Base-by-base conservation (phyloP, 805 yeast species). In the Wickerhamiella kurtzmanii region DNA sequence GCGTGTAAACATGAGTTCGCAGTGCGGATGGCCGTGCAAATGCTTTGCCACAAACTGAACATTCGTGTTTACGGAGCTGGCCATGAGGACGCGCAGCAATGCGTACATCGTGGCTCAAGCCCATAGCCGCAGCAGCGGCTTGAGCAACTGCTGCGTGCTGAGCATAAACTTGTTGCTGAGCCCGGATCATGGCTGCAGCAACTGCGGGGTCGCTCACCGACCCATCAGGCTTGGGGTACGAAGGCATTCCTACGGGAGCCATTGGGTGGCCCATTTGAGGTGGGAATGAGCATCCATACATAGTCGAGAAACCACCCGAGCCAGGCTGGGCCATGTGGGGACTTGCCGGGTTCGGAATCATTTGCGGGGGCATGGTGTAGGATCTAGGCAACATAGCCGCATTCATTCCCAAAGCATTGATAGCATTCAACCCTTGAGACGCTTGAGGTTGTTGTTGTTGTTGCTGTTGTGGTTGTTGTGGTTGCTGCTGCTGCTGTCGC, bases 1-100 rank as follows among this genome's bases (percentile, higher is more conserved):
- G 96, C 11, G 87, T 79, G 60, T 82, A 77, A 58, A 75, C 71
- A 65, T 86, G 96, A 4, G 89, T 85, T 60, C 78, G 80, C 47
- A 86, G 69, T 3, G 92, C 81, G 5, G 85, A 77, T 4, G 95
- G 95, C 53, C 96, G 70, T 49, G 85, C 80, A 67, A 87, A 87
- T 41, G 78, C 79, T 60, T 86, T 83, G 44, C 76, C 71, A 61
- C 95, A 85, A 25, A 78, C 73, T 21, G 52, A 50, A 53, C 71
- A 60, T 44, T 57, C 55, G 54, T 67, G 66, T 50, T 28, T 42
- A 15, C 35, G 19, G 16, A 16, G n/a, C 38, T 6, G 18, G 37
- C 44, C 36, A 25, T 18, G 44, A 16, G 22, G n/a, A 5, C 44
- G 37, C 19, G 44, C 2, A 8, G 41, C 15, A 18, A 21, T 20